Base-by-base conservation (phyloP, 177 flowering plant species). In the Vitis hybrid region DNA sequence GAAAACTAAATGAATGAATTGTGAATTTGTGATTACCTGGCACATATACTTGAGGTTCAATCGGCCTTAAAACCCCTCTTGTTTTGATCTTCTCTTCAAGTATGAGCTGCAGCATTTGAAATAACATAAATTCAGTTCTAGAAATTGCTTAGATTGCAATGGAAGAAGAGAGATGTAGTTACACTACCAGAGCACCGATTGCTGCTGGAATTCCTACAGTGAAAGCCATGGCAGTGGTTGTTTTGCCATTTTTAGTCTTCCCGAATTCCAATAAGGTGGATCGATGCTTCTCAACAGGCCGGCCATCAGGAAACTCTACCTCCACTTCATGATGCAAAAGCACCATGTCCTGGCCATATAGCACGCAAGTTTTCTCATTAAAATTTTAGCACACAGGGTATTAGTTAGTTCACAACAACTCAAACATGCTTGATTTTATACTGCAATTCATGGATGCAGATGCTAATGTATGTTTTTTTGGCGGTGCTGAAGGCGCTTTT, bases 161-260 rank as follows among this genome's bases (percentile, higher is more conserved):
- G 49, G 10, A 8, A 15, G 55, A 19, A 64, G 4, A 24, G 20
- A 31, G 18, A 38, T 38, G 10, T 38, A 8, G 47, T 38, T 38
- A 38, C 47, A 38, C 0, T 85, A 92, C 98, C 91, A 95, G 82
- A 80, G 99, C 95, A 80, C 96, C 98, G 53, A 91, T 88, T 59
- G 97, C 98, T 38, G 89, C 97, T 9, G 97, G 98, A 81, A 94
- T 83, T 59, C 98, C 99, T 50, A 95, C 99, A 14, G 98, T 92
- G 59, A 87, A 82, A 69, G 97, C 98, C 99, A 95, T 95, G 28
- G 99, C 97, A 55, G 93, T 82, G 63, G 85, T 82, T 4, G 78
- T 77, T 78, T 77, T 87, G 65, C 89, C 92, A 66, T 85, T 80
- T 47, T 79, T 56, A 9, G 76, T 85, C 82, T 70, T 89, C 65